phyloP scores from a whole-genome alignment of 805 yeast species.

The Cyberlindnera nakhonratchasimensis region DNA sequence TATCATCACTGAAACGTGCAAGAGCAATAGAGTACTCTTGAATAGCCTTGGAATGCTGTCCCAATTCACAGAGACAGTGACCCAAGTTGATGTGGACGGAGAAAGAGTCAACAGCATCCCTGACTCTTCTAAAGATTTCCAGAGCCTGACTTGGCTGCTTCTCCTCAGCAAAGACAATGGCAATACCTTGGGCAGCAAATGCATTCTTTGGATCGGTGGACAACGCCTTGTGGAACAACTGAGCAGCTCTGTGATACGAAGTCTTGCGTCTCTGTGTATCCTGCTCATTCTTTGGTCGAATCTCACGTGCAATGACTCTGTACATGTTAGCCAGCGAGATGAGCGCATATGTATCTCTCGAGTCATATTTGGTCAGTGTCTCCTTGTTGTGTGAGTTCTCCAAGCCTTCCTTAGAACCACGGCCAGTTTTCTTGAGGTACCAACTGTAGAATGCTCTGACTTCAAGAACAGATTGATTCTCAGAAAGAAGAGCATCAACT shows the following conservation, averaged over 20 bases:
- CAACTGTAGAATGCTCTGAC: slow-evolving; percentile 91
- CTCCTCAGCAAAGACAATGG: slow-evolving; percentile 86
- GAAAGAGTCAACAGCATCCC: slow-evolving; percentile 85
- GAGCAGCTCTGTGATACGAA: slow-evolving; percentile 86
- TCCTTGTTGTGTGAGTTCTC: slow-evolving; percentile 82
- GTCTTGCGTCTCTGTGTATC: slow-evolving; percentile 61
- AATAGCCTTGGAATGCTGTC: slow-evolving; percentile 80
- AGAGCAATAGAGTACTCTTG: slow-evolving; percentile 85
- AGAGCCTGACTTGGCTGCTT: slow-evolving; percentile 72
- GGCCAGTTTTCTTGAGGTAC: slow-evolving; percentile 64
- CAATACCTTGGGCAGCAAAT: slow-evolving; percentile 97
- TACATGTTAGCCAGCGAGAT: slow-evolving; percentile 89
- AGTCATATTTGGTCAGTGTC: slow-evolving; percentile 75
- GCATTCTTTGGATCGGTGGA: slow-evolving; percentile 81
- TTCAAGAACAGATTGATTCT: slow-evolving; percentile 63
- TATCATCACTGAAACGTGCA: slow-evolving; percentile 53
- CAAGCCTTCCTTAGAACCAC: slow-evolving; percentile 40
- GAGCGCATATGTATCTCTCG: slow-evolving; percentile 87
- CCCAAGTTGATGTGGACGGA: slow-evolving; percentile 84
- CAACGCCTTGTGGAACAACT: slow-evolving; percentile 83
- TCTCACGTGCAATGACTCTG: slow-evolving; percentile 75
- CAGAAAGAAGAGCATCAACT: slow-evolving; percentile 50
- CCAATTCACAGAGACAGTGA: slow-evolving; percentile 78
- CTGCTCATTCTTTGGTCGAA: slow-evolving; percentile 43
- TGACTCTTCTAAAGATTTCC: slow-evolving; percentile 80